Base-by-base conservation (phyloP, 306 rosid genomes). In the Pyrus communis region DNA sequence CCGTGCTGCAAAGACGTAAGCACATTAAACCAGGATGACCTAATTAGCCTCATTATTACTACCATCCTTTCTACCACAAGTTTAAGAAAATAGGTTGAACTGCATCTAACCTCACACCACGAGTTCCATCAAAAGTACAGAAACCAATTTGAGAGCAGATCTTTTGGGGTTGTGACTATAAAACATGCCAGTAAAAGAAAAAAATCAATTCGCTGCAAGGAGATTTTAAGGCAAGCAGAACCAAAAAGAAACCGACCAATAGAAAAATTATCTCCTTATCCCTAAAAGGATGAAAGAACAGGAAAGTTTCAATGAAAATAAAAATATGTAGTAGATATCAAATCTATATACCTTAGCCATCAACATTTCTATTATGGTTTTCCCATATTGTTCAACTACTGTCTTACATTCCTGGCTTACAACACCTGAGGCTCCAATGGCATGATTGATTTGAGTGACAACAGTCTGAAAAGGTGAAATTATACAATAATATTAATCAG, bases 391-490 rank as follows among this genome's bases (percentile, higher is more conserved):
- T 17, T 84, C 67, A 68, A 89, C 93, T 35, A 89, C 64, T 42
- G 86, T 52, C 82, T 89, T 87, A 87, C 93, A 89, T 79, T 89
- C 89, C 70, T 89, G 91, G 80, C 91, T 89, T 60, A 89, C 78
- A 75, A 89, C 68, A 58, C 93, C 91, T 19, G 93, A 76, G 45
- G 93, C 90, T 54, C 93, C 93, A 75, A 89, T 89, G 66, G 89
- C 93, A 82, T 89, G 91, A 82, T 89, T 89, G 71, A 89, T 80
- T 85, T 89, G 86, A 75, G 93, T 80, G 27, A 89, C 83, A 60
- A 89, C 78, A 33, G 85, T 65, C 93, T 88, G 90, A 70, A 75
- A 69, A 31, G 46, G 57, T 17, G 15, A 81, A 31, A 71, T 31
- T 22, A 52, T 30, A 65, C 33, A 71, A 27, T 5, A 28, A 63